Evolutionary conservation across 2,329 filamentous ascomycete species (phyloP).

Genomic region (Aspergillus unguis): DNA sequence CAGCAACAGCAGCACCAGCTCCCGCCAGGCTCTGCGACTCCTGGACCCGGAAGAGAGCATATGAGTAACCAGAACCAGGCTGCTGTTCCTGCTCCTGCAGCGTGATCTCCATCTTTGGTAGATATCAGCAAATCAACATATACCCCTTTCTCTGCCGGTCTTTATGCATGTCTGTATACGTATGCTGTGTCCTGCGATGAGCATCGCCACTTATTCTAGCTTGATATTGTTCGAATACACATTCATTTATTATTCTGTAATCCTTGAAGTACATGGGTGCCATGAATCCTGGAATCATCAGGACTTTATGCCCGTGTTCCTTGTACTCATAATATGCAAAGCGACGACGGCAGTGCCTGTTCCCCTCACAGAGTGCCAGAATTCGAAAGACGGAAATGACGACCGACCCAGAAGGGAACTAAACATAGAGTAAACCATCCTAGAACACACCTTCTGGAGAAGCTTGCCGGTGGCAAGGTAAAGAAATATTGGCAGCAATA

Average conservation of each 20-base stretch:
- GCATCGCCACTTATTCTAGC: neutral
- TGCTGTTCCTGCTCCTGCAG: conserved; percentile 25
- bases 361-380: no score
- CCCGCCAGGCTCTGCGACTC: conserved; percentile 35
- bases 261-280: neutral
- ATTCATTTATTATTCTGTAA: neutral
- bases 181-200: neutral
- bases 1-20: conserved; percentile 34
- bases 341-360: no score
- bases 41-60: conserved; percentile 31
- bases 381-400: no score
- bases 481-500: no score
- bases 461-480: no score
- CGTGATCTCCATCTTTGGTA: conserved; percentile 13
- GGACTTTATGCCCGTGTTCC: no score
- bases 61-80: conserved; percentile 8
- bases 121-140: conserved; percentile 4
- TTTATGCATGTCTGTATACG: conserved; percentile 4
- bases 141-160: neutral
- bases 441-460: no score
- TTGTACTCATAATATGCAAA: no score
- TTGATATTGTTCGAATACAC: neutral
- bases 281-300: no score
- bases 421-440: no score
- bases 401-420: no score